Base-by-base conservation (phyloP, 2,329 filamentous ascomycete genomes). In the Venturiaceae sp. region DNA sequence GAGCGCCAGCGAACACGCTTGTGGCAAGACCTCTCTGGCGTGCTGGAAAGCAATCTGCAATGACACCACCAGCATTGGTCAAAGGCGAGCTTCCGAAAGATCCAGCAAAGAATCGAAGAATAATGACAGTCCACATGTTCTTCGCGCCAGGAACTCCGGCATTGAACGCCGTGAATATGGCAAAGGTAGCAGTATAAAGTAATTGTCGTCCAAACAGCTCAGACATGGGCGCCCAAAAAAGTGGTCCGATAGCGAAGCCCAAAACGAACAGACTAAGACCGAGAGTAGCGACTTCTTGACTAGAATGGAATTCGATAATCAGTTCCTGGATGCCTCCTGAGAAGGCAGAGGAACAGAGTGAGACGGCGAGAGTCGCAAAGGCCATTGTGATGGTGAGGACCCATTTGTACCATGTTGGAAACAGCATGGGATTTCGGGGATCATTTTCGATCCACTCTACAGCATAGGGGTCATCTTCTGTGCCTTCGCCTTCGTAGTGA, bases 51-150 rank as follows among this genome's bases (percentile, higher is more conserved):
- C 84, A 81, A 65, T 86, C 83, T 11, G 83, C 81, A 60, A 85
- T 81, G 8, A 84, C 80, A 57, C 82, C 83, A 1, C 82, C 81
- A 1, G 80, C 79, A 65, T 85, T 85, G 33, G 82, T 85, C 62
- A 86, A 72, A 2, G 83, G 80, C 7, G 81, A 82, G 1, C 81
- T 81, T 9, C 83, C 83, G 65, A 85, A 85, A 6, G 80, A 71
- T 37, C 83, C 83, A 5, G 81, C 81, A 57, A 88, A 82, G 73
- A 88, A 88, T 37, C 86, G 81, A 39, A 87, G 74, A n/a, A 87
- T 77, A 33, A 89, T 71, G 2, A 90, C 72, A 1, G 81, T 80
- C 53, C 74, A 74, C 60, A 85, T 82, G 63, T 80, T 83, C 59
- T 80, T 72, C 0, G 80, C 73, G 8, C 79, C 84, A 1, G 82